Base-by-base conservation (phyloP, 2,329 filamentous ascomycete genomes). In the Verticillium isaacii region DNA sequence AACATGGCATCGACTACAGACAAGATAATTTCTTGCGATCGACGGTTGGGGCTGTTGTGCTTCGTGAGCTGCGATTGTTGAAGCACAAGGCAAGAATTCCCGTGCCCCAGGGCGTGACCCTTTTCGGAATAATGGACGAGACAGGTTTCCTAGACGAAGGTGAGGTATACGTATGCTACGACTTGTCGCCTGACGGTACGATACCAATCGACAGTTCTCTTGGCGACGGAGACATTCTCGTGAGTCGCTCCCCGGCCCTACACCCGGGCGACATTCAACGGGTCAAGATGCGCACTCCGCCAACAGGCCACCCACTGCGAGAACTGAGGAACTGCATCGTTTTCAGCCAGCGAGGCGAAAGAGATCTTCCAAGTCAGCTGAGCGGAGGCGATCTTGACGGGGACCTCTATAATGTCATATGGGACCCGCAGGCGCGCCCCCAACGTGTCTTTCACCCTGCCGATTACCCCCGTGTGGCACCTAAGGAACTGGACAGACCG, bases 101-200 rank as follows among this genome's bases (percentile, higher is more conserved):
- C 0, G 83, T 96, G 0, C 73, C 82, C 0, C 72, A 88, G 17
- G 92, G 90, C 0, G 82, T 88, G n/a, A 93, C 91, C 0, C 79
- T 96, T 0, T 93, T 92, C 67, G 92, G 92, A 0, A 81, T 96
- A 58, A 90, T 95, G 85, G 92, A 96, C 64, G 92, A 96, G 72
- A 92, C 90, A 0, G 85, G 84, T 0, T 84, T 82, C 39, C 78
- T 96, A 0, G 66, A 82, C 11, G 87, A 91, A 68, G 83, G 84
- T 1, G 79, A 96, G 65, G 82, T 94, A 0, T 93, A 87, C 67
- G 82, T 90, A 60, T 82, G 84, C 0, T 85, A 83, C 41, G 78
- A 86, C 56, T 77, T 11, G 36, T 52, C 62, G 29, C 55, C 41
- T 9, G 45, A 59, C 17, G 62, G 62, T 2, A 59, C 52, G 14